These are phyloP conservation scores for Fistulinella cinereoalba DNA, from an alignment of 1,284 basidiomycete species.

Conservation along the genomic window DNA sequence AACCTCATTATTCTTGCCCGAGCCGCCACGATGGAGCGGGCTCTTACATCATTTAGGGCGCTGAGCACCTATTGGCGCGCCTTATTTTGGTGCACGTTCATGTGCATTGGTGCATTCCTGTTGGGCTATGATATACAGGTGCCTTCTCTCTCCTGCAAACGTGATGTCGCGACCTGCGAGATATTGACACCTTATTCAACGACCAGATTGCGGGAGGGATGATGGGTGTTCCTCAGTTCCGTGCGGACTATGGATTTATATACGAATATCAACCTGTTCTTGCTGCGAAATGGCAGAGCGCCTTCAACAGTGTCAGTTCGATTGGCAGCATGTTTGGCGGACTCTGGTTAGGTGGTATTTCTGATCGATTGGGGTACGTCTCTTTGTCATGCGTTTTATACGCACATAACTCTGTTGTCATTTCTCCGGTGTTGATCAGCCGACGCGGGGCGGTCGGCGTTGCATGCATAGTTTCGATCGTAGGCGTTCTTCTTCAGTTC, in stretches of 20 bases:
- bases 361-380: slow-evolving; percentile 22
- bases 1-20: slow-evolving; percentile 21
- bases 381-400: too few species aligned
- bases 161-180: too few species aligned
- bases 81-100: slow-evolving; percentile 26
- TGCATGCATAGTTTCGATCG: slow-evolving; percentile 23
- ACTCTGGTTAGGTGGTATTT: slow-evolving; percentile 25
- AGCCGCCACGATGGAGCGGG: slow-evolving; percentile 23
- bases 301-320: slow-evolving; percentile 27
- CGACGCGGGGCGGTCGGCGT: slow-evolving; percentile 21
- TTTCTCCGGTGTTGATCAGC: slow-evolving; percentile 7
- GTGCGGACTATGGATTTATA: slow-evolving; percentile 26
- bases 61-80: slow-evolving; percentile 27
- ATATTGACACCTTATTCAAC: background rate
- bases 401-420: too few species aligned
- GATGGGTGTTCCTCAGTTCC: slow-evolving; percentile 27
- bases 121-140: slow-evolving; percentile 31
- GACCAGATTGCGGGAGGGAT: slow-evolving; percentile 23
- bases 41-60: slow-evolving; percentile 18
- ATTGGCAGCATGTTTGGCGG: slow-evolving; percentile 29
- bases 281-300: slow-evolving; percentile 31
- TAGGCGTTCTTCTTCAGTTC: slow-evolving; percentile 27
- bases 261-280: slow-evolving; percentile 10
- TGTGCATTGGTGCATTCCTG: slow-evolving; percentile 26
- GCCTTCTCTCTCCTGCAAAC: too few species aligned